phyloP scores from a whole-genome alignment of 352 stramenopile species.

The Phytophthora multivora region DNA sequence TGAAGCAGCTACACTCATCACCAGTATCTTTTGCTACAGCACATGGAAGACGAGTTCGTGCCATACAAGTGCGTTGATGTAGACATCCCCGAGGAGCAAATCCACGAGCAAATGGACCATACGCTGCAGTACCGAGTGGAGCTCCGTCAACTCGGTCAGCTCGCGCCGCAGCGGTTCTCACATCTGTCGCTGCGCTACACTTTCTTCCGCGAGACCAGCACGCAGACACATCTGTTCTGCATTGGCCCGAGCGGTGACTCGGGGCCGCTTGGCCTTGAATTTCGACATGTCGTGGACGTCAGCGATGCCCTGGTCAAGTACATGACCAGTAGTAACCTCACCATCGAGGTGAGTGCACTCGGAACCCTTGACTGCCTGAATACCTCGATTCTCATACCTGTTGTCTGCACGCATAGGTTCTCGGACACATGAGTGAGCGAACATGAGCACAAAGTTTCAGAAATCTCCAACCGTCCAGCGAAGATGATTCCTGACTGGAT shows the following conservation, averaged over 20 bases:
- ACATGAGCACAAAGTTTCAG: background rate
- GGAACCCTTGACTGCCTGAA: too few species aligned
- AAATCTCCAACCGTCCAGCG: constrained; percentile 1
- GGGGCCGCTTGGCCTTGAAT: constrained; percentile 25
- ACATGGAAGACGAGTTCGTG: constrained; percentile 34
- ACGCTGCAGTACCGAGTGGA: constrained; percentile 51
- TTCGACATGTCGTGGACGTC: constrained; percentile 53
- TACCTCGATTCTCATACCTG: background rate
- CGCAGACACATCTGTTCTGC: constrained; percentile 28
- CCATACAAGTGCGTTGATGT: constrained; percentile 35
- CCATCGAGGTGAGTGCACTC: constrained; percentile 44
- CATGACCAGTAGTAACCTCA: constrained; percentile 42
- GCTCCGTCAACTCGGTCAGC: constrained; percentile 24
- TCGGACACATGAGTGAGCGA: constrained; percentile 25
- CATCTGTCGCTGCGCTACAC: constrained; percentile 47
- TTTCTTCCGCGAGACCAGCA: constrained; percentile 47
- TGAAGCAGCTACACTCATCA: background rate
- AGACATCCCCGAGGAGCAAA: constrained; percentile 53
- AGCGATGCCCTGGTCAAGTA: constrained; percentile 60
- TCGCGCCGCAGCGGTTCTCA: constrained; percentile 43
- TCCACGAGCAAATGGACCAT: constrained; percentile 59
- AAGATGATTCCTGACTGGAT: background rate
- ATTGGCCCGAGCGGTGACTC: constrained; percentile 14
- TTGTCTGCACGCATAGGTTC: constrained; percentile 22
- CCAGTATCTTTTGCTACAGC: background rate